These are phyloP conservation scores for Fonsecaea pugnacius DNA, from an alignment of 2,329 filamentous ascomycete species.

Conservation along the genomic window DNA sequence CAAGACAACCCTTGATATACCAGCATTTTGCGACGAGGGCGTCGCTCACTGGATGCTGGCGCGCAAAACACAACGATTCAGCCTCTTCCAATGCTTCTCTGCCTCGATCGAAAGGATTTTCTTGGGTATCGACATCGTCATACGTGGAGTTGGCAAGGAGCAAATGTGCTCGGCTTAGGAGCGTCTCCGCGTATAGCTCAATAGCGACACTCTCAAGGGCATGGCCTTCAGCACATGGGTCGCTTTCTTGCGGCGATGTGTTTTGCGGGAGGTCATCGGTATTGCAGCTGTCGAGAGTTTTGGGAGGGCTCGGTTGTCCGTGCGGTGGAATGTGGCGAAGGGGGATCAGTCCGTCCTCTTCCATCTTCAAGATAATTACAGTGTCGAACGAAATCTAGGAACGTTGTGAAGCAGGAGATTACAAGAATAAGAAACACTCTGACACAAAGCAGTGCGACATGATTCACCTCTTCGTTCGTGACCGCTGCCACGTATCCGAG, in stretches of 20 bases:
- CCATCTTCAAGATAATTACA: neutral
- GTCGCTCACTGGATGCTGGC: conserved; percentile 3
- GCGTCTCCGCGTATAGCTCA: conserved; percentile 20
- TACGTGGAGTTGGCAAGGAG: conserved; percentile 17
- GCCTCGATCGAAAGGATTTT: conserved; percentile 13
- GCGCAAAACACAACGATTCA: conserved; percentile 15
- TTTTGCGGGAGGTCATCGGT: neutral
- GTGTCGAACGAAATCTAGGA: neutral
- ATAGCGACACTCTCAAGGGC: conserved; percentile 7
- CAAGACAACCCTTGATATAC: conserved; percentile 23
- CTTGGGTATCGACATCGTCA: neutral
- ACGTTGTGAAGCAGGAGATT: neutral
- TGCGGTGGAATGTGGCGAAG: neutral
- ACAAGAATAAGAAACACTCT: neutral
- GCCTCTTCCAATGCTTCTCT: conserved; percentile 21
- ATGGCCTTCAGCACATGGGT: neutral
- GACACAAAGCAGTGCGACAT: neutral
- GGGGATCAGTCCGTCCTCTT: neutral
- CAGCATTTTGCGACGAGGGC: conserved; percentile 23
- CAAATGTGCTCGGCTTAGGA: conserved; percentile 25
- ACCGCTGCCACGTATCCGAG: neutral
- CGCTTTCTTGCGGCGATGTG: neutral
- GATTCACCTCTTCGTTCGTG: neutral
- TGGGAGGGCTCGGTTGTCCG: conserved; percentile 2
- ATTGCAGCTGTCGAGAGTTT: no score